Evolutionary conservation across 129 eudicot species (phyloP).

Genomic region (Silybum marianum): DNA sequence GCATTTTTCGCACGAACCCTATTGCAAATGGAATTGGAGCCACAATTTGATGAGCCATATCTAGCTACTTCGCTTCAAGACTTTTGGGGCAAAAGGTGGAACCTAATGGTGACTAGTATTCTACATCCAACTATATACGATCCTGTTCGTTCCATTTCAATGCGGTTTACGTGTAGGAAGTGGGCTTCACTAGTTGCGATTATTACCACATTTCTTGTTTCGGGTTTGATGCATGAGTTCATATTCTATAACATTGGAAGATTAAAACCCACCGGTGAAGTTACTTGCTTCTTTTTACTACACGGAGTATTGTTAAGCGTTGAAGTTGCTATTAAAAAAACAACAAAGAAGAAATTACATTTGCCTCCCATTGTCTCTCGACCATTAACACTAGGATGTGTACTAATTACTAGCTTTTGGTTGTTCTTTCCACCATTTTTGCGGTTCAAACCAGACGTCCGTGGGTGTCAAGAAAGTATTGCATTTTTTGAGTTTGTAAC

Average conservation of each 20-base stretch:
- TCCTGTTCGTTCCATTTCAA: constrained; percentile 32
- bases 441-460: constrained; percentile 36
- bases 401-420: constrained; percentile 53
- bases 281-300: constrained; percentile 56
- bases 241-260: constrained; percentile 50
- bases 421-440: constrained; percentile 61
- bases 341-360: constrained; percentile 19
- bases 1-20: constrained; percentile 43
- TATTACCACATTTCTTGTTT: constrained; percentile 54
- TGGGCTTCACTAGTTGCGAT: constrained; percentile 42
- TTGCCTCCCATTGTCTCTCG: constrained; percentile 42
- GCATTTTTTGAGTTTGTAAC: constrained; percentile 48
- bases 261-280: constrained; percentile 47
- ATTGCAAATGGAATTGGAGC: constrained; percentile 48
- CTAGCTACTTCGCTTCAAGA: constrained; percentile 71
- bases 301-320: constrained; percentile 53
- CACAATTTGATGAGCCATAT: constrained; percentile 68
- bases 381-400: constrained; percentile 37
- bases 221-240: constrained; percentile 73
- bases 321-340: constrained; percentile 51
- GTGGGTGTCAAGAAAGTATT: constrained; percentile 41
- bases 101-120: constrained; percentile 56
- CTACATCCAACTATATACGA: constrained; percentile 50
- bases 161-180: constrained; percentile 1
- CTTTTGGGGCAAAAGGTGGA: constrained; percentile 88